Conservation (phyloP, 2,329 filamentous ascomycete species). For the Paracamarosporium sp. region DNA sequence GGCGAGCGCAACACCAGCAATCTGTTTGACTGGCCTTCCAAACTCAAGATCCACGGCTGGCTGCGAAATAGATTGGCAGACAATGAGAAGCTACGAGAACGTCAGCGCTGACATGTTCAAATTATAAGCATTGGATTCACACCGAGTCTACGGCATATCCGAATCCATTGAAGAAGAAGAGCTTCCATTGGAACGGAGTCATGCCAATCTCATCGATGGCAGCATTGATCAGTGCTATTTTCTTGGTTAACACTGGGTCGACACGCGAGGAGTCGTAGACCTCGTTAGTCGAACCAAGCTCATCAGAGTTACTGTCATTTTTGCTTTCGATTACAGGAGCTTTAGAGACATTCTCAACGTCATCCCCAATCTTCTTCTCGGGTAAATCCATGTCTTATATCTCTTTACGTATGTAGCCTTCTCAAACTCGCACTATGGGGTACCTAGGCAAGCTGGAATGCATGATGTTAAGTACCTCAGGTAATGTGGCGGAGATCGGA, state of each 20-base stretch:
- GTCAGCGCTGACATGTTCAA: background rate
- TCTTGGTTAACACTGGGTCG: constrained; percentile 48
- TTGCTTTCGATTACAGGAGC: background rate
- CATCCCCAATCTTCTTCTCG: background rate
- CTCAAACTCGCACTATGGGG: too few species aligned
- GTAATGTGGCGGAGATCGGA: background rate
- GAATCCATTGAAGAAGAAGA: constrained; percentile 69
- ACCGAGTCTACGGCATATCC: constrained; percentile 51
- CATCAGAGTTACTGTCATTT: constrained; percentile 7
- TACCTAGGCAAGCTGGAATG: background rate
- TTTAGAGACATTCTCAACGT: background rate
- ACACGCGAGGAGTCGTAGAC: constrained; percentile 26
- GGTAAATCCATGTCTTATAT: background rate
- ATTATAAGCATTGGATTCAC: background rate
- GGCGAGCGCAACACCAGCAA: constrained; percentile 47
- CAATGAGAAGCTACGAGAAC: constrained; percentile 34
- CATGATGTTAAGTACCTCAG: background rate
- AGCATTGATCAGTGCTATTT: constrained; percentile 45
- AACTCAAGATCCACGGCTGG: constrained; percentile 35
- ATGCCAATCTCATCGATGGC: constrained; percentile 66
- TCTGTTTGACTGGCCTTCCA: constrained; percentile 20
- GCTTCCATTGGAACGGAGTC: constrained; percentile 65
- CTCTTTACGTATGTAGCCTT: background rate
- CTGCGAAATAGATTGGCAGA: constrained; percentile 45
- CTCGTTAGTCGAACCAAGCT: constrained; percentile 6